These are phyloP conservation scores for Colletotrichum sp. DNA, from an alignment of 2,329 filamentous ascomycete genomes.

Conservation along the genomic window DNA sequence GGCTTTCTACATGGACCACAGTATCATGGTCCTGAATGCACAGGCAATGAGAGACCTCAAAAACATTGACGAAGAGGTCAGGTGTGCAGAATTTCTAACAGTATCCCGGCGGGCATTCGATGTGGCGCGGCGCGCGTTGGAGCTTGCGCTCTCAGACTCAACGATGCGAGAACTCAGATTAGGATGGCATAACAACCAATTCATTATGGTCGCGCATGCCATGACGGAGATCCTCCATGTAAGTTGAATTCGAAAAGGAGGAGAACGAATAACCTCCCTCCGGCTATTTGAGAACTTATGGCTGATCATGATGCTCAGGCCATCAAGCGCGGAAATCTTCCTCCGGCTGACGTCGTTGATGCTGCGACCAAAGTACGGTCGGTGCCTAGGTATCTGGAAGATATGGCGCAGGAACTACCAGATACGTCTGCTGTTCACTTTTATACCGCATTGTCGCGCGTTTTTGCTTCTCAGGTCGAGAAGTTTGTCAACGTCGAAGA, in stretches of 20 bases:
- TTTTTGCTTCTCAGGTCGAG: background rate
- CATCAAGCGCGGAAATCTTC: background rate
- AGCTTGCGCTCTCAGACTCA: background rate
- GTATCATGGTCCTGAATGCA: slow-evolving; percentile 28
- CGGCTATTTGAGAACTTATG: background rate
- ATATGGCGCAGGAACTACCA: background rate
- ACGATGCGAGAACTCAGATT: slow-evolving; percentile 22
- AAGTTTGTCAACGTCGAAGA: background rate
- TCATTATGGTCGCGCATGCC: slow-evolving; percentile 28
- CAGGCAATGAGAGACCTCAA: slow-evolving; percentile 27
- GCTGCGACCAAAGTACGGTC: background rate
- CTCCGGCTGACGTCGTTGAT: background rate
- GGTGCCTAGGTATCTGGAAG: background rate
- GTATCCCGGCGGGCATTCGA: background rate
- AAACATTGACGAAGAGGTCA: slow-evolving; percentile 15
- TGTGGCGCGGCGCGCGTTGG: background rate
- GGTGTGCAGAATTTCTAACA: background rate
- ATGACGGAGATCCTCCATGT: slow-evolving; percentile 25
- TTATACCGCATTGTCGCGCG: background rate
- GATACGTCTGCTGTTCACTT: background rate
- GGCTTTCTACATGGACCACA: slow-evolving; percentile 29
- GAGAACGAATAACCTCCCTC: background rate
- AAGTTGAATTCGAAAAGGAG: background rate
- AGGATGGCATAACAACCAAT: slow-evolving; percentile 30
- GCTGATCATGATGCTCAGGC: background rate